phyloP scores from a whole-genome alignment of 2,329 filamentous ascomycete species.

The Calonectria fujianensis region DNA sequence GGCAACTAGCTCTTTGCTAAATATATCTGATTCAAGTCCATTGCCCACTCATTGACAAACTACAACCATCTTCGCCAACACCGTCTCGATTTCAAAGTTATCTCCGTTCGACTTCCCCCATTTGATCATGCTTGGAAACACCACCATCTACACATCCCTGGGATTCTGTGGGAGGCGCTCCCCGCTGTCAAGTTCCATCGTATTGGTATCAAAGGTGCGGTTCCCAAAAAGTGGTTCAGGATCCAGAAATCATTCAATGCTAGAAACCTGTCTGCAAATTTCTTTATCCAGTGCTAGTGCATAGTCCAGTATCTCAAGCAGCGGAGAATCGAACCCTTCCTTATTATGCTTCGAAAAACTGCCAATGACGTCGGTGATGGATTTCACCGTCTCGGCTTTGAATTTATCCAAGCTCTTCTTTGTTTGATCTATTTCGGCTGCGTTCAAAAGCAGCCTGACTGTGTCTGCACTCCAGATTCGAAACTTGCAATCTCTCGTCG shows the following conservation, averaged over 20 bases:
- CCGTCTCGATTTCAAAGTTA: background rate
- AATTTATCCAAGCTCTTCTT: background rate
- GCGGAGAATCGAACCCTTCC: background rate
- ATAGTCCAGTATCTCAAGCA: slow-evolving; percentile 4
- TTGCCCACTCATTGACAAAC: background rate
- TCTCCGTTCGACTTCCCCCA: slow-evolving; percentile 12
- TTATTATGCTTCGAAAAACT: background rate
- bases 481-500: slow-evolving; percentile 24
- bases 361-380: background rate
- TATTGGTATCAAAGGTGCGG: background rate
- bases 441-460: background rate
- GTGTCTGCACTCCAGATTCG: slow-evolving; percentile 26
- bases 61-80: background rate
- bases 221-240: background rate
- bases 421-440: background rate
- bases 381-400: background rate
- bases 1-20: background rate
- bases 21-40: background rate
- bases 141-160: background rate
- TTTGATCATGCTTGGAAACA: slow-evolving; percentile 12
- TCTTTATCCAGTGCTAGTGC: slow-evolving; percentile 22
- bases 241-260: background rate
- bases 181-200: slow-evolving; percentile 25
- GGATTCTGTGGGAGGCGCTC: background rate
- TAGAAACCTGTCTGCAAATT: slow-evolving; percentile 9